These are phyloP conservation scores for Rachicladosporium sp. DNA, from an alignment of 2,329 filamentous ascomycete species.

Conservation along the genomic window DNA sequence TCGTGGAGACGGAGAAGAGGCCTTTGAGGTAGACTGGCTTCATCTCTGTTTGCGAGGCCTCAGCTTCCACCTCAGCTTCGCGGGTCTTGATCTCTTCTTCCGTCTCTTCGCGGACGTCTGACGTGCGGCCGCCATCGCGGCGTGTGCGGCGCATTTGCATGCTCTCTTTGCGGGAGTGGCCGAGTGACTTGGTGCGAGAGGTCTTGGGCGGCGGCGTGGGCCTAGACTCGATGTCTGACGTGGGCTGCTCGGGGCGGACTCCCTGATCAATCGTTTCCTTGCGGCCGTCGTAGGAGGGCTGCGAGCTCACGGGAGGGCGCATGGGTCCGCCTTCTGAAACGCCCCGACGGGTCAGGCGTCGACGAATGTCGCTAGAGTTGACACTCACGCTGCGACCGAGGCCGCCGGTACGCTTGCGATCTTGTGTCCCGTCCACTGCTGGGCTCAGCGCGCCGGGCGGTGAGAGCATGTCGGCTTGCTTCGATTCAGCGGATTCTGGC, in stretches of 20 bases:
- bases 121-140: constrained; percentile 44
- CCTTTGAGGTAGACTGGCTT: constrained; percentile 77
- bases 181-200: constrained; percentile 73
- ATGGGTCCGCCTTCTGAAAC: constrained; percentile 40
- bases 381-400: constrained; percentile 83
- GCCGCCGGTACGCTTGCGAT: constrained; percentile 35
- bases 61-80: no score
- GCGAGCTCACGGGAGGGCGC: constrained; percentile 16
- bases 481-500: constrained; percentile 42
- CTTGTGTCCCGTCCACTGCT: background rate
- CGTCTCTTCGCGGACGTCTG: constrained; percentile 82
- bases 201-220: constrained; percentile 16
- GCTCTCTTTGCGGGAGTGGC: constrained; percentile 79
- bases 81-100: constrained; percentile 31
- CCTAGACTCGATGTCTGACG: constrained; percentile 35
- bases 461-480: constrained; percentile 52
- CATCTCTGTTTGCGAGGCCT: constrained; percentile 47
- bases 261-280: constrained; percentile 21
- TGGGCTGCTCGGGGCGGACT: constrained; percentile 23
- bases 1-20: constrained; percentile 92
- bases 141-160: constrained; percentile 71
- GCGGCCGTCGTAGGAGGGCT: constrained; percentile 20
- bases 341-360: constrained; percentile 46
- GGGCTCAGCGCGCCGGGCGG: constrained; percentile 38
- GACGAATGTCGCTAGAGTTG: constrained; percentile 70